phyloP scores from a whole-genome alignment of 148 eudicot species.

The Cornus controversa region DNA sequence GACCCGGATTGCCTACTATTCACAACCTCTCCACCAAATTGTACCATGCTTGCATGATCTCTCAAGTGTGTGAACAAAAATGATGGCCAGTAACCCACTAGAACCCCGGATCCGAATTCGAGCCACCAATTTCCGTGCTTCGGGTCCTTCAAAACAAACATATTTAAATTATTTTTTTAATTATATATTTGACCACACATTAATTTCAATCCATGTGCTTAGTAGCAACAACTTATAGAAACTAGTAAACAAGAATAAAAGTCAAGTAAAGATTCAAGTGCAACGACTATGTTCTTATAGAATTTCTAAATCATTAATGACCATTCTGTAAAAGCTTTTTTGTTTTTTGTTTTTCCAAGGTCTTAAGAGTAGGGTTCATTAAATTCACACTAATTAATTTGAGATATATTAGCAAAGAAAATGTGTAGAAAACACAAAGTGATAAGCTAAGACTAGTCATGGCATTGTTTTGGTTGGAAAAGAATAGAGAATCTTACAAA shows the following conservation, averaged over 20 bases:
- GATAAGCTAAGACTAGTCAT: no score
- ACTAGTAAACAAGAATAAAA: background rate
- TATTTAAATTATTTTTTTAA: background rate
- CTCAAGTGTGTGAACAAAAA: constrained; percentile 64
- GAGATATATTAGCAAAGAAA: no score
- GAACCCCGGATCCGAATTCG: constrained; percentile 71
- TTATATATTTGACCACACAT: background rate
- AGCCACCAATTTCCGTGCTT: constrained; percentile 98
- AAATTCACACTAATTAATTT: no score
- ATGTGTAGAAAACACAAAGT: no score
- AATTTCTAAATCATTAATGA: no score
- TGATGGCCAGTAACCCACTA: constrained; percentile 93
- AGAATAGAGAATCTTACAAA: constrained; percentile 22
- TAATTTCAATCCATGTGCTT: background rate
- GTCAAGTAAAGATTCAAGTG: background rate
- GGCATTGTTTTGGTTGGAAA: constrained; percentile 2
- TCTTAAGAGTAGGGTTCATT: no score
- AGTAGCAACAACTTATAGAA: background rate
- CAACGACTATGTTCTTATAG: background rate
- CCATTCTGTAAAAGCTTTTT: no score
- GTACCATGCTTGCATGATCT: constrained; percentile 78
- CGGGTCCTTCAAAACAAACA: constrained; percentile 52
- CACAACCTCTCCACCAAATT: constrained; percentile 86
- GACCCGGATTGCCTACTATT: constrained; percentile 43
- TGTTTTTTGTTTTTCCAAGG: no score